Base-by-base conservation (phyloP, 257 asterid genomes). In the Fraxinus anomala region DNA sequence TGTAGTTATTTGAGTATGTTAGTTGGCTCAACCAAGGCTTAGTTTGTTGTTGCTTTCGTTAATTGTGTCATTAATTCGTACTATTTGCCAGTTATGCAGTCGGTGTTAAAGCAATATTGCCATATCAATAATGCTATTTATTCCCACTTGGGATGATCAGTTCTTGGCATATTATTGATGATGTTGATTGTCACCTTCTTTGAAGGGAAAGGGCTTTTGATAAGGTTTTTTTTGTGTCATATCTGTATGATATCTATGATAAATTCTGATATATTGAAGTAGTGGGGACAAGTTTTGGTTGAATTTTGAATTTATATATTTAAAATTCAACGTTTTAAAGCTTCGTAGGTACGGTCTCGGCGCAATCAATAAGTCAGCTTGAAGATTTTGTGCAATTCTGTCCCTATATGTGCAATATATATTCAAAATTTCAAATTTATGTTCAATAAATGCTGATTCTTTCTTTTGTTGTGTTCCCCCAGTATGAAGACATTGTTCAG, bases 401-500 rank as follows among this genome's bases (percentile, higher is more conserved):
- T 3, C n/a, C 54, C 54, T 14, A 13, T 44, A 3, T 44, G 54
- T 44, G 54, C n/a, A 44, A 14, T 47, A 3, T 14, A 47, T 3
- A 19, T 47, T 47, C 56, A 14, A 47, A 47, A 3, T 14, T 47
- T 47, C n/a, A 47, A 47, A 14, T 47, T 14, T 47, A 13, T 47
- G 56, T 47, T 47, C 56, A 47, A 14, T 47, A 47, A 47, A 47
- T 47, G 28, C 76, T 83, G 12, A 65, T 75, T 61, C 26, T 11
- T 54, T 66, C 36, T 77, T 78, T 75, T 70, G 26, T 47, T n/a
- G 6, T 68, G 51, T 30, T 77, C 30, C 74, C 67, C 59, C 85
- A 95, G 99, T 88, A 90, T 30, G 97, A 92, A 85, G 99, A 95
- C 79, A 93, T 91, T 34, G 86, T 83, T 13, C 92, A 88, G 26